phyloP scores from a whole-genome alignment of 495 filamentous ascomycete species.

The Opeltia flavorubescens region DNA sequence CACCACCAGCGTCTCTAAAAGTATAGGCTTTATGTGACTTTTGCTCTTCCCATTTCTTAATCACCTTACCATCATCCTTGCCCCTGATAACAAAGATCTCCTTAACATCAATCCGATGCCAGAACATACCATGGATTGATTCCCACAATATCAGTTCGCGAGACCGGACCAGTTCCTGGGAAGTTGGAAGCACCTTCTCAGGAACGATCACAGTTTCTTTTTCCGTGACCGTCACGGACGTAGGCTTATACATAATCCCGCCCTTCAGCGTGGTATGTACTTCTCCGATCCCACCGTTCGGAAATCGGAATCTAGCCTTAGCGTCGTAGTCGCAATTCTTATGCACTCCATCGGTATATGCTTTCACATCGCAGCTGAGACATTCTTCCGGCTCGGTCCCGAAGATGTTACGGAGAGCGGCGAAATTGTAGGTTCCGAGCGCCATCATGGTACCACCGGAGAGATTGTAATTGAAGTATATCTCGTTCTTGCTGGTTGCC shows the following conservation, averaged over 20 bases:
- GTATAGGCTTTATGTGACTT: conserved; percentile 26
- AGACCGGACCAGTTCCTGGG: conserved; percentile 18
- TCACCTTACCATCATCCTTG: conserved; percentile 11
- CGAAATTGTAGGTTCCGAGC: conserved; percentile 9
- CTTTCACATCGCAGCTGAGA: not conserved
- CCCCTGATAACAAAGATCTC: conserved; percentile 28
- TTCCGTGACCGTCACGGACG: conserved; percentile 16
- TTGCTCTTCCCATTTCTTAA: conserved; percentile 31
- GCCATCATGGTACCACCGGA: conserved; percentile 37
- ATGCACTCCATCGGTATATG: not conserved
- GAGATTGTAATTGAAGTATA: conserved; percentile 40
- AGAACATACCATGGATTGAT: conserved; percentile 23
- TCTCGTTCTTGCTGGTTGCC: conserved; percentile 26
- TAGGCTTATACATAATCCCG: conserved; percentile 16
- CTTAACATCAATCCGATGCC: conserved; percentile 38
- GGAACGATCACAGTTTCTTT: conserved; percentile 12
- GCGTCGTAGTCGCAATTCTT: conserved; percentile 25
- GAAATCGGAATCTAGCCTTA: conserved; percentile 28
- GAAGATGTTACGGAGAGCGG: not conserved
- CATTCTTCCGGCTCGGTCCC: conserved; percentile 2
- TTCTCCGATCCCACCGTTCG: conserved; percentile 27
- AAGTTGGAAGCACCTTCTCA: conserved; percentile 10
- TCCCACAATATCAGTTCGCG: conserved; percentile 22
- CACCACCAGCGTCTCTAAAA: conserved; percentile 21
- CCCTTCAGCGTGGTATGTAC: conserved; percentile 23